phyloP scores from a whole-genome alignment of 140 eudicot genomes.

The Flaveria floridana region DNA sequence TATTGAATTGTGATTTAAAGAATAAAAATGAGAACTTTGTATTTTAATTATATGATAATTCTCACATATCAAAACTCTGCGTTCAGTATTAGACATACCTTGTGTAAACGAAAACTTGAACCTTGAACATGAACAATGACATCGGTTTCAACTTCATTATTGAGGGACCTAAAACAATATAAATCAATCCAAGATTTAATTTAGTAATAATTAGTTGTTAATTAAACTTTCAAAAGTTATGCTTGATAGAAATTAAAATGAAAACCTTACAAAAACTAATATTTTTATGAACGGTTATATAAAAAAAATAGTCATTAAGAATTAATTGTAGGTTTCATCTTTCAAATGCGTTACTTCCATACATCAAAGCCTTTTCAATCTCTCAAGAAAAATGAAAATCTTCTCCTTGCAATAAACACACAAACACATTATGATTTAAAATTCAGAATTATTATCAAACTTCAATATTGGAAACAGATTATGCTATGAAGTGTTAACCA shows the following conservation, averaged over 20 bases:
- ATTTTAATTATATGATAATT: too few relatives aligned
- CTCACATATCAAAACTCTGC: neutral
- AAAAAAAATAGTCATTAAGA: neutral
- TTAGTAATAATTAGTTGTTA: neutral
- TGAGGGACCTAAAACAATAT: slow-evolving; percentile 32
- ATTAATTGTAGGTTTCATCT: neutral
- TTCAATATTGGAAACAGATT: too few relatives aligned
- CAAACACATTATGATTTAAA: too few relatives aligned
- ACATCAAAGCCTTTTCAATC: neutral
- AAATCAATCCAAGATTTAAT: neutral
- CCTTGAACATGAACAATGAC: slow-evolving; percentile 59
- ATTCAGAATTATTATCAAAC: too few relatives aligned
- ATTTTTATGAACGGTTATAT: too few relatives aligned
- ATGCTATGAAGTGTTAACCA: too few relatives aligned
- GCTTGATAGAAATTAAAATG: neutral
- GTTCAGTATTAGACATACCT: slow-evolving; percentile 41
- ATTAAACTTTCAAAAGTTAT: neutral
- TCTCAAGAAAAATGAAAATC: neutral
- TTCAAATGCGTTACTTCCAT: neutral
- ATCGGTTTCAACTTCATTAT: slow-evolving; percentile 45
- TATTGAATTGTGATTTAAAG: too few relatives aligned
- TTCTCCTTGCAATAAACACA: neutral
- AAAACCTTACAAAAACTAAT: too few relatives aligned
- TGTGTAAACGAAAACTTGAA: slow-evolving; percentile 60
- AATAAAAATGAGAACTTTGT: too few relatives aligned